Base-by-base conservation (phyloP, 139 green algal genomes). In the Chlamydomonas sp. region DNA sequence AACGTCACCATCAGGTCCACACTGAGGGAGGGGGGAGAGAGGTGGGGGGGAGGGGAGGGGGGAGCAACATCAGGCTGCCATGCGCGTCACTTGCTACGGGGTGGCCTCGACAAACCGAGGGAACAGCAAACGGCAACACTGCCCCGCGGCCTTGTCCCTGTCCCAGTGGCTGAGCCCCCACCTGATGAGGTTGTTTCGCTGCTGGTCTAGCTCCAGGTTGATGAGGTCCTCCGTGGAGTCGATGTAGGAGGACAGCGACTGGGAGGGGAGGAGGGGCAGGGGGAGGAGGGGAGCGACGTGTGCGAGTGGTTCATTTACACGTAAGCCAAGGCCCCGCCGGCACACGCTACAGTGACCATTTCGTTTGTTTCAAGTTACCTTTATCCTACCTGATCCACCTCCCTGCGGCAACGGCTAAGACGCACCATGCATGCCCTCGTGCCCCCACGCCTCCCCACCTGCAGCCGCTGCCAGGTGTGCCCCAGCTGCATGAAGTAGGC, bases 211-310 rank as follows among this genome's bases (percentile, higher is more conserved):
- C 91, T 97, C 91, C 80, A 98, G 98, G 80, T 97, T 97, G 78
- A 98, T 96, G 84, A 96, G 97, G 84, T 98, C 96, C 92, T 98
- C 95, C 59, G 95, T 97, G 91, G 96, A 93, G 85, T 98, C 95
- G 77, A 98, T 96, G 88, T 97, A 98, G 90, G 97, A 94, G 18
- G 86, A 86, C 71, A 98, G 93, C 62, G 94, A 95, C 80, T 93
- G 88, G 62, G 31, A 95, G 89, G 17, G 8, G 66, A 2, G 7
- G 66, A 84, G 57, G 78, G n/a, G 64, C 6, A 71, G 16, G 77
- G 78, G 78, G 64, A 74, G n/a, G n/a, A 18, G 78, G 78, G 64
- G 63, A 31, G 59, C 75, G 14, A 63, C 10, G 58, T 49, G 31
- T 49, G 31, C 31, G 31, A 49, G 31, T 49, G 31, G 31, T 49